Evolutionary conservation across 2,329 filamentous ascomycete species (phyloP), one percentile per base, ranked within the genome.

Genomic region (Phaeosphaeriaceae sp.): DNA sequence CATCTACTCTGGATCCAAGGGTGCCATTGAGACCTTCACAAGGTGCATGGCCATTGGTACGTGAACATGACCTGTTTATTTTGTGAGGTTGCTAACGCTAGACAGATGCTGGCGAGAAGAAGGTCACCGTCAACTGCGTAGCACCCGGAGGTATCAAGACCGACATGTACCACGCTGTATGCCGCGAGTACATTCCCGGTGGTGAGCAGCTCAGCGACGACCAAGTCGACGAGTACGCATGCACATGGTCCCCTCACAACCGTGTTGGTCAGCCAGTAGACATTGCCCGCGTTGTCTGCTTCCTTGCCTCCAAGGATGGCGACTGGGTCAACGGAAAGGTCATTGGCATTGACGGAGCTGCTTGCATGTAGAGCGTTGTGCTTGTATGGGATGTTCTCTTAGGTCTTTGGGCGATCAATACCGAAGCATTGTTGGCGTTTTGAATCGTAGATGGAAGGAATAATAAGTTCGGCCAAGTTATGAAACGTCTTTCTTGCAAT

Each of bases 211-310:
- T 87, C 65, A 80, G 69, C 68, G 80, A 87, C 68, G 84, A 87
- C 60, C 80, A 85, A 72, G 84, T 87, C 55, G 85, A 88, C 61
- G 84, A 86, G 83, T 88, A 84, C 72, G 87, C 87, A 46, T 81
- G 83, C 60, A 86, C 83, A 59, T 89, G 87, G 86, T 88, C 86
- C 19, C 87, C 88, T 40, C 81, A 88, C 66, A 83, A 84, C 79
- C 85, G 88, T 71, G 87, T 89, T 58, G 88, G 88, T 65, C 86
- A 89, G 63, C 88, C 88, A 56, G 85, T 88, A 71, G 88, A 90
- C 72, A 86, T 90, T 73, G 88, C 88, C 61, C 85, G 87, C 60
- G 86, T 88, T 19, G 87, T 88, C 56, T 86, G 84, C 79, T 80
- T 86, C 82, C 67, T 88, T 76, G 73, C 86, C 67, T 76, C 84